These are phyloP conservation scores for Amauroascus verrucosus DNA, from an alignment of 2,329 filamentous ascomycete genomes.

Conservation along the genomic window DNA sequence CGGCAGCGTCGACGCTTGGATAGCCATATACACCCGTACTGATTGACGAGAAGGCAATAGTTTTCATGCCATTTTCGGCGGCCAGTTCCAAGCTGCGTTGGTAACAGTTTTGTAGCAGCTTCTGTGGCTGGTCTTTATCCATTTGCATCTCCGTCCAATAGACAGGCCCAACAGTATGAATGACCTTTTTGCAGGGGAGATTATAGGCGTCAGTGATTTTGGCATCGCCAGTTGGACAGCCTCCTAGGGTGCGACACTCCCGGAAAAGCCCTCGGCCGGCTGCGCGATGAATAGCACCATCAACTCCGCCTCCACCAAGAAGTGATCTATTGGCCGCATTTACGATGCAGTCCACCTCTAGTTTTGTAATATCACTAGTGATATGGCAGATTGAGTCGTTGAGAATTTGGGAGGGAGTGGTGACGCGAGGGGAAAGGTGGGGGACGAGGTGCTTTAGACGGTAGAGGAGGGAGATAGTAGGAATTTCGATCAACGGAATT, in stretches of 20 bases:
- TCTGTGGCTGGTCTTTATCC: constrained; percentile 26
- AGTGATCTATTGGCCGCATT: constrained; percentile 79
- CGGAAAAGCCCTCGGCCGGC: constrained; percentile 58
- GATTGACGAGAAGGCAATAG: constrained; percentile 71
- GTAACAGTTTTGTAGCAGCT: constrained; percentile 56
- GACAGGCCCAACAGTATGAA: constrained; percentile 83
- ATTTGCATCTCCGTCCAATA: constrained; percentile 42
- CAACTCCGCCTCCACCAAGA: constrained; percentile 80
- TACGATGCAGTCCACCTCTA: constrained; percentile 72
- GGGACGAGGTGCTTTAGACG: constrained; percentile 42
- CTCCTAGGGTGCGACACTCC: constrained; percentile 62
- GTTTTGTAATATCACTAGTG: constrained; percentile 68
- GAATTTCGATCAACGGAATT: constrained; percentile 26
- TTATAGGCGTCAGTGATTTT: constrained; percentile 73
- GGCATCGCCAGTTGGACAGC: constrained; percentile 67
- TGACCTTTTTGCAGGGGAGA: constrained; percentile 66
- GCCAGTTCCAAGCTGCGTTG: constrained; percentile 61
- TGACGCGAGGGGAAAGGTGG: constrained; percentile 18
- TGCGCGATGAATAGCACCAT: constrained; percentile 74
- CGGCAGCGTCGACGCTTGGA: constrained; percentile 61
- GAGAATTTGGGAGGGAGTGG: constrained; percentile 42
- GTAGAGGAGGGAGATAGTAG: constrained; percentile 52
- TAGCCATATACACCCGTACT: constrained; percentile 90
- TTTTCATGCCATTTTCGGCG: constrained; percentile 53
- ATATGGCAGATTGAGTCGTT: constrained; percentile 66